Evolutionary conservation across 176 grass and related monocot genomes (phyloP), one percentile per base, ranked within the genome.

Genomic region (Pontederia paniculata): DNA sequence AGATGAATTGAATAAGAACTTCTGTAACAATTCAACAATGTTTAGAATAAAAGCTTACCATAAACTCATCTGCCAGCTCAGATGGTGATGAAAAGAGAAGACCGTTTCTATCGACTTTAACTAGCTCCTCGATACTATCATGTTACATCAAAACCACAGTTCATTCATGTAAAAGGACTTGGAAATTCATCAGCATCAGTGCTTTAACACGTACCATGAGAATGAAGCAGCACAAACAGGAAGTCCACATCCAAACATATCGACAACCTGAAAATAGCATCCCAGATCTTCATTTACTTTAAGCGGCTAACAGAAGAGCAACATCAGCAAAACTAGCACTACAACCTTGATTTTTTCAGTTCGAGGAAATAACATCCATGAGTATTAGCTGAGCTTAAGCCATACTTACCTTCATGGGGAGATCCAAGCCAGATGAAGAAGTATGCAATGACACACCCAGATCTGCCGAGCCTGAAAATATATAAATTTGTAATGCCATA

Each of bases 161-260:
- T 47, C n/a, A 37, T 37, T 37, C 28, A 37, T 57, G 21, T 23
- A 8, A 57, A 48, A n/a, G 17, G 3, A 17, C 10, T 57, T 59
- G 17, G 44, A 44, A 53, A 65, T 64, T 52, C 17, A 18, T n/a
- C 12, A 51, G 55, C 15, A 60, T 23, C 25, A 68, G 70, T 9
- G 16, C 43, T 57, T 14, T 69, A 70, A 15, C 5, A 37, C 28
- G n/a, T n/a, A 98, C 93, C 93, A 98, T 23, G 93, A 98, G 48
- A 88, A 98, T 9, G 93, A 98, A 82, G 77, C 86, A 57, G 93
- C 93, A 71, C 93, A 98, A 75, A 91, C 93, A 42, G 93, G 93
- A 73, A 98, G 74, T 55, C 93, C 93, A 63, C 93, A 98, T 78
- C 93, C 93, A 75, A 98, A 98, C 93, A 98, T 98, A 98, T 98